Evolutionary conservation across 495 filamentous ascomycete species (phyloP), one percentile per base, ranked within the genome.

Genomic region (Clohesyomyces aquaticus): DNA sequence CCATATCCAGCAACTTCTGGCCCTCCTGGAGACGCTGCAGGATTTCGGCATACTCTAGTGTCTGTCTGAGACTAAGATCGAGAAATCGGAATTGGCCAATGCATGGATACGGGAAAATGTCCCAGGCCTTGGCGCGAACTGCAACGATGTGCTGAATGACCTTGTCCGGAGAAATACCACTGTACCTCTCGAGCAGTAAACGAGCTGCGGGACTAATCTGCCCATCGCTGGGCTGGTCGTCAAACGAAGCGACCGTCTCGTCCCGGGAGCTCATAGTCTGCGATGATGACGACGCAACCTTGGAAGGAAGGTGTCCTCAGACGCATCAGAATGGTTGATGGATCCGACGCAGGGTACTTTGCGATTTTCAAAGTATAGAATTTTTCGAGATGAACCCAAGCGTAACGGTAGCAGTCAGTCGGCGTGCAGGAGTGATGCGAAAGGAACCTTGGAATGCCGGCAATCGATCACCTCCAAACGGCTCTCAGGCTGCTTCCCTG

Each of bases 71-170:
- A 23, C 38, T 63, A 22, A 48, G 41, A 11, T 56, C 26, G 9
- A 66, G 25, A 27, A 66, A 66, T 3, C 56, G 35, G 25, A 61
- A 55, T 25, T 55, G 35, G 4, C 63, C 57, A 38, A 61, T 66
- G 25, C 56, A 66, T 19, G 63, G 63, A 35, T 66, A 66, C 10
- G 63, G 63, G 29, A 61, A 55, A 3, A 65, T 59, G 1, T 46
- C 19, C 55, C 54, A 65, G 9, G 55, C 62, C 59, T 51, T 47
- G 21, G 45, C 19, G 10, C 56, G 56, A 22, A 66, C 16, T 26
- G 16, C 1, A 1, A 66, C 38, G 10, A 66, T 35, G 29, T 66
- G 56, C 6, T 50, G 27, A 1, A 14, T 19, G 10, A 66, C 22
- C 49, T 61, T 38, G 18, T 60, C 48, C 18, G 56, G 18, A 1